Percentiles rank a stretch among this genome's conserved stretches.
phyloP scores from a whole-genome alignment of 2,329 filamentous ascomycete species.

The Aspergillus tamarii region DNA sequence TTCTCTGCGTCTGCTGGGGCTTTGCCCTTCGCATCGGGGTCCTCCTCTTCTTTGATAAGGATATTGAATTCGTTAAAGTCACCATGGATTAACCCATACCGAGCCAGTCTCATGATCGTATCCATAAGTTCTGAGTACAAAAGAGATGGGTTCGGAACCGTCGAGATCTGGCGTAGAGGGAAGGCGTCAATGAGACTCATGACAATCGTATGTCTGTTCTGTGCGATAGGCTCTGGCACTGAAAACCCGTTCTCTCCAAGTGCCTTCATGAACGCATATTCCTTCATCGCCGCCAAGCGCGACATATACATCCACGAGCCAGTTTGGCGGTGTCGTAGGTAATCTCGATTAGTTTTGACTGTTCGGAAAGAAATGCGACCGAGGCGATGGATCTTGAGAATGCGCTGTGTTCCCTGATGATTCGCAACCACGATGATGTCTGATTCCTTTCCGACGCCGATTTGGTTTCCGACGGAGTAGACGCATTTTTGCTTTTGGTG shows the following conservation, averaged over 20 bases:
- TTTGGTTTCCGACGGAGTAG: slow-evolving; percentile 91
- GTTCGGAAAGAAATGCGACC: slow-evolving; percentile 96
- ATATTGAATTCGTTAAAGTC: slow-evolving; percentile 99
- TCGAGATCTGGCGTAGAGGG: slow-evolving; percentile 83
- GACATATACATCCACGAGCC: slow-evolving; percentile 99
- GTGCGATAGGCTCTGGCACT: slow-evolving; percentile 83
- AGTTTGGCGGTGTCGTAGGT: slow-evolving; percentile 77
- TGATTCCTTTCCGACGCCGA: slow-evolving; percentile 96
- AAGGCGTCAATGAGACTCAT: slow-evolving; percentile 95
- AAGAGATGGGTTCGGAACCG: slow-evolving; percentile 78
- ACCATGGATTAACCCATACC: slow-evolving; percentile 89
- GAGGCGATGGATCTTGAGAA: slow-evolving; percentile 94
- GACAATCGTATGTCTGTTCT: slow-evolving; percentile 92
- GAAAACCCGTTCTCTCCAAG: slow-evolving; percentile 82
- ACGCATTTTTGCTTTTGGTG: slow-evolving; percentile 78
- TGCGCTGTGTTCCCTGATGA: slow-evolving; percentile 72
- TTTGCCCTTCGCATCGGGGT: slow-evolving; percentile 40
- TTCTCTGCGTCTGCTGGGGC: slow-evolving; percentile 34
- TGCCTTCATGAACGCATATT: slow-evolving; percentile 91
- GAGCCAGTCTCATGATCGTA: slow-evolving; percentile 80
- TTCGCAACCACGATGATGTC: slow-evolving; percentile 95
- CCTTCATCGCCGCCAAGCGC: slow-evolving; percentile 86
- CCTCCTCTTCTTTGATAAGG: slow-evolving; percentile 75
- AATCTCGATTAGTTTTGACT: slow-evolving; percentile 94
- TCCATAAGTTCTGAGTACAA: slow-evolving; percentile 90